Evolutionary conservation across 78 protist species (phyloP).

Genomic region (Creolimax fragrantissima): DNA sequence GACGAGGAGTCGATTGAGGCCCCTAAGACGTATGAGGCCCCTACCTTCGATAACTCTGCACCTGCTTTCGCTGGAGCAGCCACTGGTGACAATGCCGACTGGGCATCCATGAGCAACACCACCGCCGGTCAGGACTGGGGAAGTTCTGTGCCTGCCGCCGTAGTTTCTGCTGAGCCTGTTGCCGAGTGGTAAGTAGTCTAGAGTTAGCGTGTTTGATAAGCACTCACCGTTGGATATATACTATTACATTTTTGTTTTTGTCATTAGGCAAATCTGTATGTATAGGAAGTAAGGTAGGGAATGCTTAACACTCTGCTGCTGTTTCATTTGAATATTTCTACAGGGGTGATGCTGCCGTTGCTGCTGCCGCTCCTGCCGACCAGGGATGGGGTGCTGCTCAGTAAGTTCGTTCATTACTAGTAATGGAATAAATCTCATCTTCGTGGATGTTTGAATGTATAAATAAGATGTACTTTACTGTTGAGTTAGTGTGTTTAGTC

Average conservation of each 20-base stretch:
- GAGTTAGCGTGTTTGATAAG: background rate
- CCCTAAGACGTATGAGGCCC: background rate
- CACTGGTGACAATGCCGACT: slow-evolving; percentile 18
- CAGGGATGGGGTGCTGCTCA: slow-evolving; percentile 16
- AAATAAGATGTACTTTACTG: too few species aligned
- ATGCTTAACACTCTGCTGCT: background rate
- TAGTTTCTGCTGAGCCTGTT: background rate
- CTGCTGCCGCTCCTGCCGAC: background rate
- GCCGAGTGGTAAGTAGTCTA: background rate
- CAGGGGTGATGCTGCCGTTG: background rate
- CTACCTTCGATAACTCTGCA: background rate
- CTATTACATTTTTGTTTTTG: background rate
- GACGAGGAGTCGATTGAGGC: slow-evolving; percentile 36
- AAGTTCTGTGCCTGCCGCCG: background rate
- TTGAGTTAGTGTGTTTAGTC: too few species aligned
- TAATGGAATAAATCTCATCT: too few species aligned
- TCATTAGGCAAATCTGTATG: background rate
- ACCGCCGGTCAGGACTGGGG: background rate
- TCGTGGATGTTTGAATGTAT: too few species aligned
- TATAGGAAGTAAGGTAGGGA: background rate
- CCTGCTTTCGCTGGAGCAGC: background rate
- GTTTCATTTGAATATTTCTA: background rate
- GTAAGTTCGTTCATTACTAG: too few species aligned
- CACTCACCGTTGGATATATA: background rate
- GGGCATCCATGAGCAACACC: background rate